phyloP scores from a whole-genome alignment of 306 rosid genomes.

The Quercus bicolor region DNA sequence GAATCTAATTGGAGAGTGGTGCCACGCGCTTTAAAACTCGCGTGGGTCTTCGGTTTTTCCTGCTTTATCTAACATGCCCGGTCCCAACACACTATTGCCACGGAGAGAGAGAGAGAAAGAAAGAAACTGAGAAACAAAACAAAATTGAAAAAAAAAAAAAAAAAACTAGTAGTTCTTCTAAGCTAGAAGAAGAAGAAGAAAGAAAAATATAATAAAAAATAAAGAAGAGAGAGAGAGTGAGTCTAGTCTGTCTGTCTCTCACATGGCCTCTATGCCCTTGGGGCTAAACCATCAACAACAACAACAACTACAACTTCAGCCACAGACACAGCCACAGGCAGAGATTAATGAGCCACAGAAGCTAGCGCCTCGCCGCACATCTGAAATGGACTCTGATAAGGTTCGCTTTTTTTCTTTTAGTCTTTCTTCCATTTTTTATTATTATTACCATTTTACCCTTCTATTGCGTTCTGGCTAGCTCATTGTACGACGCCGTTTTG shows the following conservation, averaged over 20 bases:
- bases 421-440: background rate
- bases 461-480: background rate
- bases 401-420: slow-evolving; percentile 30
- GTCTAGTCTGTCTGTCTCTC: slow-evolving; percentile 25
- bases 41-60: slow-evolving; percentile 24
- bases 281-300: slow-evolving; percentile 61
- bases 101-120: slow-evolving; percentile 11
- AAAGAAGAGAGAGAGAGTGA: background rate
- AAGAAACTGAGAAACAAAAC: background rate
- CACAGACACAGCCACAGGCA: slow-evolving; percentile 31
- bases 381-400: slow-evolving; percentile 64
- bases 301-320: slow-evolving; percentile 34
- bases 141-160: background rate
- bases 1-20: slow-evolving; percentile 20
- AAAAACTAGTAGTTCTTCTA: background rate
- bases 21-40: background rate
- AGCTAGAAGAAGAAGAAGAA: background rate
- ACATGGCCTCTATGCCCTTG: slow-evolving; percentile 72
- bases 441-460: slow-evolving; percentile 2
- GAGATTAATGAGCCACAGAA: slow-evolving; percentile 40
- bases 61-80: slow-evolving; percentile 29
- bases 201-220: background rate
- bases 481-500: slow-evolving; percentile 11
- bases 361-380: slow-evolving; percentile 40
- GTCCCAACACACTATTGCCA: slow-evolving; percentile 23